Evolutionary conservation across 139 green algal species (phyloP).

Genomic region (Limnomonas spitsbergensis): DNA sequence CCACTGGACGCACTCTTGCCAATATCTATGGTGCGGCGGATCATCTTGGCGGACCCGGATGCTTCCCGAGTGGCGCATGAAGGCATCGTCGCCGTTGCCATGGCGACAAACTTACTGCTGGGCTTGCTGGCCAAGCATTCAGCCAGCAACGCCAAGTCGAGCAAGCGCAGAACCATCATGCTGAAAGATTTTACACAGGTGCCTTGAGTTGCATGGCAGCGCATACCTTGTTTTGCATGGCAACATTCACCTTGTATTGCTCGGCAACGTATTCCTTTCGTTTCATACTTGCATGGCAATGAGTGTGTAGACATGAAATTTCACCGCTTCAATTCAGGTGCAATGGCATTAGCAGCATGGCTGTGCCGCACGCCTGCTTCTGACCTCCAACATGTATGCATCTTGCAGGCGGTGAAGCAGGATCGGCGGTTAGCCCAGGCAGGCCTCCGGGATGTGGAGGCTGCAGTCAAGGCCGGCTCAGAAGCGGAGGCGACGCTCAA

Average conservation of each 20-base stretch:
- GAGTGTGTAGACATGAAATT: not conserved
- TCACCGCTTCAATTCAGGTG: not conserved
- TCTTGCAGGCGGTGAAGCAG: constrained; percentile 12
- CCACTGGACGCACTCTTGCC: constrained; percentile 31
- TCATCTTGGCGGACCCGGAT: constrained; percentile 54
- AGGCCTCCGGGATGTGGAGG: not conserved
- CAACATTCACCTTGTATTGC: not conserved
- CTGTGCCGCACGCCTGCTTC: no score
- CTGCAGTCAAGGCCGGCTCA: not conserved
- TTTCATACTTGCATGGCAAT: not conserved
- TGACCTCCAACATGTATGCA: not conserved
- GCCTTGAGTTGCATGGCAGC: not conserved
- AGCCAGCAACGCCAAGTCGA: constrained; percentile 14
- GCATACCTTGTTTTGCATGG: not conserved
- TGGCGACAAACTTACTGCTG: constrained; percentile 51
- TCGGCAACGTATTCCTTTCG: not conserved
- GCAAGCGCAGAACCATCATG: constrained; percentile 30
- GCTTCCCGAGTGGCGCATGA: constrained; percentile 51
- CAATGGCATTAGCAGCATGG: no score
- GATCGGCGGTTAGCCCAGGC: constrained; percentile 8
- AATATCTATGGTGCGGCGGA: constrained; percentile 51
- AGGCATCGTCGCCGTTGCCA: constrained; percentile 37
- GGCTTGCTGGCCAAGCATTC: constrained; percentile 42
- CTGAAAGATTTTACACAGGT: constrained; percentile 10
- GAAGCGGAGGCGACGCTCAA: not conserved